A percentile compares a stretch with the other conserved stretches of the same genome.
Conservation (phyloP, 2,329 filamentous ascomycete species). For the Aureobasidium mangrovei region DNA sequence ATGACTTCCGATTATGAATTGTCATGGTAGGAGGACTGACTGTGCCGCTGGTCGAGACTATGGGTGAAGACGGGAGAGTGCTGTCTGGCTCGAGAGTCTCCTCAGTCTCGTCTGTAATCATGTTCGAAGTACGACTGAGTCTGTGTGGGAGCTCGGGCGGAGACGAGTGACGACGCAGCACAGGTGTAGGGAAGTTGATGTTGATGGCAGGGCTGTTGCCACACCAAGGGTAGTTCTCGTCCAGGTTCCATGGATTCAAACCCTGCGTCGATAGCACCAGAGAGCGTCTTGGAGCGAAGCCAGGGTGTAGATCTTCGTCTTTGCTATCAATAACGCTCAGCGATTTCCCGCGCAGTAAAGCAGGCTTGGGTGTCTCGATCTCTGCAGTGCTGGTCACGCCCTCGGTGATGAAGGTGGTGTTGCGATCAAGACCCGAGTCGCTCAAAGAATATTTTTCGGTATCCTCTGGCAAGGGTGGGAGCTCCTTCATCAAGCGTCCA, state of each 20-base stretch:
- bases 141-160: slow-evolving; percentile 22
- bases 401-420: slow-evolving; percentile 5
- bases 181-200: slow-evolving; percentile 30
- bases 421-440: slow-evolving; percentile 9
- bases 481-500: slow-evolving; percentile 26
- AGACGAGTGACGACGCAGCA: slow-evolving; percentile 24
- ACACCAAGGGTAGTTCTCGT: slow-evolving; percentile 40
- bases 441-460: slow-evolving; percentile 12
- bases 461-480: slow-evolving; percentile 26
- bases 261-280: slow-evolving; percentile 27
- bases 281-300: slow-evolving; percentile 21
- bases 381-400: slow-evolving; percentile 1
- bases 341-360: slow-evolving; percentile 22
- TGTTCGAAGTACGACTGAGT: not conserved
- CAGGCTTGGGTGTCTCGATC: slow-evolving; percentile 15
- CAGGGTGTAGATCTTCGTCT: not conserved
- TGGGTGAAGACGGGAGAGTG: slow-evolving; percentile 13
- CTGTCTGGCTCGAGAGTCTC: slow-evolving; percentile 9
- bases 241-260: slow-evolving; percentile 39
- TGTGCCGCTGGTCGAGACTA: slow-evolving; percentile 4
- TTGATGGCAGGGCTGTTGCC: slow-evolving; percentile 29
- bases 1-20: slow-evolving; percentile 24
- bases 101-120: slow-evolving; percentile 1
- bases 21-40: slow-evolving; percentile 20
- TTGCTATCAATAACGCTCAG: slow-evolving; percentile 6